phyloP scores from a whole-genome alignment of 2,329 filamentous ascomycete genomes.

The Sporothrix humicola region DNA sequence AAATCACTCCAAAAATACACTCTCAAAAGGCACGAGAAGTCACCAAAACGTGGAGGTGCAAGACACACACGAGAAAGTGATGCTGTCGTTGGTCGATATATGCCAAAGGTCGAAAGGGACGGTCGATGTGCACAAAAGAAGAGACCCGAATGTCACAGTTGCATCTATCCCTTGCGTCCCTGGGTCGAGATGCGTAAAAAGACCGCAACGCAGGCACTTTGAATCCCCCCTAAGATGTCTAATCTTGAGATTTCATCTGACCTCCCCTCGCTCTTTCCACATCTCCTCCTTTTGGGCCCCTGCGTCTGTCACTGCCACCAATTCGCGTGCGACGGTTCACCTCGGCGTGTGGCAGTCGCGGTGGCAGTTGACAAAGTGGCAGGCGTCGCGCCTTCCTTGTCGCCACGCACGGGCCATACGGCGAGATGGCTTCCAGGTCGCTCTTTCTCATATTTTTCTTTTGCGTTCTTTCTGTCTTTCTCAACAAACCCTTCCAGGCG shows the following conservation, averaged over 20 bases:
- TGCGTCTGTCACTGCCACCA: slow-evolving; percentile 20
- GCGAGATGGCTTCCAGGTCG: neutral
- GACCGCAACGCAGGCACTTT: slow-evolving; percentile 4
- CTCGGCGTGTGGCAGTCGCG: neutral
- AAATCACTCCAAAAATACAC: no score
- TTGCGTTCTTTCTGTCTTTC: no score
- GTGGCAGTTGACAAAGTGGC: slow-evolving; percentile 5
- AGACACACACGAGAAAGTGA: neutral
- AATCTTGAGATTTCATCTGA: neutral
- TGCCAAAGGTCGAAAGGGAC: neutral
- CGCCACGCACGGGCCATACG: slow-evolving; percentile 14
- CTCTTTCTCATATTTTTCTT: neutral
- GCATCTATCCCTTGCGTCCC: slow-evolving; percentile 8
- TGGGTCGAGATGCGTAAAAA: slow-evolving; percentile 9
- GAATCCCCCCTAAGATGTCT: neutral
- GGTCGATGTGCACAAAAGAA: neutral
- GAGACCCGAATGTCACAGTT: neutral
- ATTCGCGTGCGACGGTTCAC: neutral
- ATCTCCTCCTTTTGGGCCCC: neutral
- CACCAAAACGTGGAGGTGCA: neutral
- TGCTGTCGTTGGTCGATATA: neutral
- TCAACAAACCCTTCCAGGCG: neutral
- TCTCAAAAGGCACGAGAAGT: neutral
- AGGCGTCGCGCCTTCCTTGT: slow-evolving; percentile 20
- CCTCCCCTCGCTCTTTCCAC: neutral